phyloP scores from a whole-genome alignment of 257 asterid genomes.

The Dorcoceras hygrometricum region DNA sequence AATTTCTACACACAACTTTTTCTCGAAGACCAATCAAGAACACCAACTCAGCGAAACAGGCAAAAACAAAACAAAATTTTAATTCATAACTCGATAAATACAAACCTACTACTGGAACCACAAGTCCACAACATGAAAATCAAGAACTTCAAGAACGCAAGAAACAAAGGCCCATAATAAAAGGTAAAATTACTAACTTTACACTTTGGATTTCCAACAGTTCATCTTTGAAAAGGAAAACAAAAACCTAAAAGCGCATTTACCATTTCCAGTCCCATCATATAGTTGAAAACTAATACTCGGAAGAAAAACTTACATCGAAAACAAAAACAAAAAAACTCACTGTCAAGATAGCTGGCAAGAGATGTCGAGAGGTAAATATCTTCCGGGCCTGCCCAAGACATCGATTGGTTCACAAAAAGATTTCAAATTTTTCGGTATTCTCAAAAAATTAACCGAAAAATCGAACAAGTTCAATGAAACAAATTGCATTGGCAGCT shows the following conservation, averaged over 20 bases:
- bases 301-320: conserved; percentile 38
- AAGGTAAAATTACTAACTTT: not conserved
- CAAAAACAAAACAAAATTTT: not conserved
- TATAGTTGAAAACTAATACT: not conserved
- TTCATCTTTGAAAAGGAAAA: not conserved
- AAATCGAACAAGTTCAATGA: conserved; percentile 25
- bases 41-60: not conserved
- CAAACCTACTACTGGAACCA: not conserved
- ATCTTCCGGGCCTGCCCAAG: conserved; percentile 98
- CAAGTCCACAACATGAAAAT: not conserved
- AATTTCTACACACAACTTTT: not conserved
- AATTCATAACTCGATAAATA: not conserved
- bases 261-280: not conserved
- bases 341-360: conserved; percentile 98
- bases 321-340: no score
- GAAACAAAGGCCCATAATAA: not conserved
- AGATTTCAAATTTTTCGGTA: conserved; percentile 48
- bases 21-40: not conserved
- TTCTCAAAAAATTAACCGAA: conserved; percentile 39
- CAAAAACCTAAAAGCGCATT: not conserved
- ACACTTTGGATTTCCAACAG: not conserved
- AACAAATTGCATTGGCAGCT: conserved; percentile 55
- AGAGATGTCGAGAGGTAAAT: conserved; percentile 91
- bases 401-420: conserved; percentile 50
- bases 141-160: no score